phyloP scores from a whole-genome alignment of 2,329 filamentous ascomycete species.

The Ascochyta fabae region DNA sequence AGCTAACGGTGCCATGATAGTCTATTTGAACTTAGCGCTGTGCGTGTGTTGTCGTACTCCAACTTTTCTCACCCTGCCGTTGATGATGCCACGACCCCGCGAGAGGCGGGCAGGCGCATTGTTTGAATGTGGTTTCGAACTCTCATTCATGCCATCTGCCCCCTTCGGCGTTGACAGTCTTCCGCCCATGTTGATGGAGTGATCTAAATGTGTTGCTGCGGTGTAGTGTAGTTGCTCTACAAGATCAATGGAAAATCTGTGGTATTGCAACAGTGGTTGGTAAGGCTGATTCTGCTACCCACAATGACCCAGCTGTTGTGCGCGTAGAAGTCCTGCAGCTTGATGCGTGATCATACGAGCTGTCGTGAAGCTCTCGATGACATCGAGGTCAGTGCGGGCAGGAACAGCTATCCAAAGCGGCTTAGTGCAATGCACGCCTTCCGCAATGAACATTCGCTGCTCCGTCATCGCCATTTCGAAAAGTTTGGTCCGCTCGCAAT shows the following conservation, averaged over 20 bases:
- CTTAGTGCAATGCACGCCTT: slow-evolving; percentile 22
- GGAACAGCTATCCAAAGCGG: slow-evolving; percentile 20
- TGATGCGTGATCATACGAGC: slow-evolving; percentile 14
- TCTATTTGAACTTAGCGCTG: slow-evolving; percentile 43
- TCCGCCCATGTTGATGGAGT: slow-evolving; percentile 50
- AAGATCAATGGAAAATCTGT: background rate
- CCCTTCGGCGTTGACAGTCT: slow-evolving; percentile 54
- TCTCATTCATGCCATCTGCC: slow-evolving; percentile 52
- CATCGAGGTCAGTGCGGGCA: slow-evolving; percentile 25
- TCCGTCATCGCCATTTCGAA: slow-evolving; percentile 29
- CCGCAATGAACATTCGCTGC: slow-evolving; percentile 14
- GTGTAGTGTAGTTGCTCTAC: background rate
- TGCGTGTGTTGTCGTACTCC: background rate
- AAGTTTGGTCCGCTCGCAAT: slow-evolving; percentile 14
- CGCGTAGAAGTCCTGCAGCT: slow-evolving; percentile 1
- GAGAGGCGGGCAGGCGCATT: slow-evolving; percentile 40
- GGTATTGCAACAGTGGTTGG: background rate
- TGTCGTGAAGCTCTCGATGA: slow-evolving; percentile 24
- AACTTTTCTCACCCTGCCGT: slow-evolving; percentile 37
- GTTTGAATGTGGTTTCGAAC: slow-evolving; percentile 45
- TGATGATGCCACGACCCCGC: slow-evolving; percentile 42
- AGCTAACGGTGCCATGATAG: slow-evolving; percentile 66
- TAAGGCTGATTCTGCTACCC: background rate
- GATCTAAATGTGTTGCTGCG: background rate
- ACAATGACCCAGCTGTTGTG: background rate